phyloP scores from a whole-genome alignment of 2,329 filamentous ascomycete species.

The Neofusicoccum sp. region DNA sequence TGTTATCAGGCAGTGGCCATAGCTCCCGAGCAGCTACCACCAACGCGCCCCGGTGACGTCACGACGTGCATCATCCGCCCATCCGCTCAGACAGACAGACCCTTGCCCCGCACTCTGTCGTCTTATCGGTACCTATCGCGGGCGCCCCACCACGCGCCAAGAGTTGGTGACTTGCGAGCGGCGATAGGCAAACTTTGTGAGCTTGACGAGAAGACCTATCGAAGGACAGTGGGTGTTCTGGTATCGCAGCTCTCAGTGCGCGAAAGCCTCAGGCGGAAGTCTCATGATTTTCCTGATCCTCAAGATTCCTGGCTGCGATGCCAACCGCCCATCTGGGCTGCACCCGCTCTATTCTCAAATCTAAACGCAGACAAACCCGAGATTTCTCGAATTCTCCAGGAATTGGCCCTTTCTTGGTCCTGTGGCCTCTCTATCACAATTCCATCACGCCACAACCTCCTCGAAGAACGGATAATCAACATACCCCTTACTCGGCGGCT shows the following conservation, averaged over 20 bases:
- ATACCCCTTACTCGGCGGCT: conserved; percentile 39
- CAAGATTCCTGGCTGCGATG: too few relatives aligned
- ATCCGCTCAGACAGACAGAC: background rate
- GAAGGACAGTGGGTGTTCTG: too few relatives aligned
- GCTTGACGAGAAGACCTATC: too few relatives aligned
- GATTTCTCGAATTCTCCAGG: too few relatives aligned
- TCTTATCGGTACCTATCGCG: background rate
- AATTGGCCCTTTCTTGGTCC: background rate
- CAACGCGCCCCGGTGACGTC: too few relatives aligned
- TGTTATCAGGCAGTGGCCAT: conserved; percentile 44
- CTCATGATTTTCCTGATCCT: too few relatives aligned
- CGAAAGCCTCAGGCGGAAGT: too few relatives aligned
- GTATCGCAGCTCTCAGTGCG: too few relatives aligned
- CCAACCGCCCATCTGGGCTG: too few relatives aligned
- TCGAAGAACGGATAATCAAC: conserved; percentile 40
- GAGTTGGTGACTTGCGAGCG: background rate
- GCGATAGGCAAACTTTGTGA: background rate
- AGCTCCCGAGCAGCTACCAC: conserved; percentile 38
- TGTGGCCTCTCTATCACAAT: background rate
- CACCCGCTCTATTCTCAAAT: too few relatives aligned
- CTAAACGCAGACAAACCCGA: too few relatives aligned
- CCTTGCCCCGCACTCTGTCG: background rate
- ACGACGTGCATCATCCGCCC: conserved; percentile 4
- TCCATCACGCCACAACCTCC: conserved; percentile 10
- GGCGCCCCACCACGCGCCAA: background rate